Percentiles rank a stretch among this genome's conserved stretches.
These are phyloP conservation scores for Kalmusia sp. DNA, from an alignment of 2,329 filamentous ascomycete genomes.

Conservation along the genomic window DNA sequence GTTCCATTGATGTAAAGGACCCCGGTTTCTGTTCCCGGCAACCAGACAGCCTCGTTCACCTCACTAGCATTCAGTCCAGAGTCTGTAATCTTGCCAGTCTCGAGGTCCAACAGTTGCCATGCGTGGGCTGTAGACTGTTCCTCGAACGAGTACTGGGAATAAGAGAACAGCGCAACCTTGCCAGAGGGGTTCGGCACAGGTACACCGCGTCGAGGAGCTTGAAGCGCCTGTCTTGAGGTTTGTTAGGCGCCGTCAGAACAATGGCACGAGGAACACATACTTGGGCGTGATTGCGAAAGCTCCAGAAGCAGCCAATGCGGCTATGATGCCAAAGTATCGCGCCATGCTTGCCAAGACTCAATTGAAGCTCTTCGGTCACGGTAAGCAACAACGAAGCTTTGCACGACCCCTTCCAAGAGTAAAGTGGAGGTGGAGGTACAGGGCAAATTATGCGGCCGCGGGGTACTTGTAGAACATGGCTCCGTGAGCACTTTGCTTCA, in stretches of 20 bases:
- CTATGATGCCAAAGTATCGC: slow-evolving; percentile 40
- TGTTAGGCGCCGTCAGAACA: slow-evolving; percentile 14
- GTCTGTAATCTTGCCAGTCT: slow-evolving; percentile 41
- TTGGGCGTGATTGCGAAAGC: slow-evolving; percentile 43
- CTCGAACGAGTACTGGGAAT: slow-evolving; percentile 81
- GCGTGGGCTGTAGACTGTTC: slow-evolving; percentile 70
- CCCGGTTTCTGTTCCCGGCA: slow-evolving; percentile 48
- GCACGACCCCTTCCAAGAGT: neutral
- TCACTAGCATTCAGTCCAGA: slow-evolving; percentile 41
- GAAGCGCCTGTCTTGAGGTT: slow-evolving; percentile 59
- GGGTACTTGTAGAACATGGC: slow-evolving; percentile 11
- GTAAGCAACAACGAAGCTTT: slow-evolving; percentile 6
- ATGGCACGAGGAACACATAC: slow-evolving; percentile 26
- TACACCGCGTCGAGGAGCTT: slow-evolving; percentile 74
- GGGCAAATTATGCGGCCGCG: neutral
- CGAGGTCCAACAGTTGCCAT: slow-evolving; percentile 42
- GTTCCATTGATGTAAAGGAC: slow-evolving; percentile 73
- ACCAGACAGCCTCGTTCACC: slow-evolving; percentile 42
- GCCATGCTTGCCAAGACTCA: slow-evolving; percentile 39
- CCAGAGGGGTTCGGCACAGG: slow-evolving; percentile 73
- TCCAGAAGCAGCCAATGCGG: slow-evolving; percentile 42
- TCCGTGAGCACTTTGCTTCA: neutral
- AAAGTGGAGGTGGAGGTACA: neutral
- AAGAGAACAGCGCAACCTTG: slow-evolving; percentile 69
- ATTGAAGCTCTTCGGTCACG: slow-evolving; percentile 33